phyloP scores from a whole-genome alignment of 495 filamentous ascomycete genomes.

The Podospora appendiculata region DNA sequence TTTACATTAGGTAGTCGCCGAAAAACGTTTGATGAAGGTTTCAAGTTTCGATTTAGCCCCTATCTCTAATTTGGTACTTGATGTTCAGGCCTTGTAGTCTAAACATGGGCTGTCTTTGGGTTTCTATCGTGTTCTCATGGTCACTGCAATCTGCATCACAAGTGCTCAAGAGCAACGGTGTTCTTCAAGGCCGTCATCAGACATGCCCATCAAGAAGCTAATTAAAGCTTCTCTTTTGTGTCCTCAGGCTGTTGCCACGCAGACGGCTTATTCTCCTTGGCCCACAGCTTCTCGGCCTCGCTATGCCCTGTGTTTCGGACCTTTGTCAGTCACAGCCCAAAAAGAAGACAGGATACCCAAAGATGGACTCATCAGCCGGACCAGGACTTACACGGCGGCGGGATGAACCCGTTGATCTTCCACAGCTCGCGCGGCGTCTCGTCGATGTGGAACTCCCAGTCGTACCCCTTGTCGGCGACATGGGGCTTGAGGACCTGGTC shows the following conservation, averaged over 20 bases:
- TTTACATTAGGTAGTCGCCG: no score
- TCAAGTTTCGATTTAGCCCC: no score
- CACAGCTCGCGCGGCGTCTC: slow-evolving; percentile 16
- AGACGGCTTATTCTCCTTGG: not conserved
- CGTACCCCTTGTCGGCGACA: slow-evolving; percentile 27
- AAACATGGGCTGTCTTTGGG: no score
- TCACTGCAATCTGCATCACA: no score
- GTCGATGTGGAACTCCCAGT: slow-evolving; percentile 30
- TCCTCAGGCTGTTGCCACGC: not conserved
- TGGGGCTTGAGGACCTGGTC: slow-evolving; percentile 20
- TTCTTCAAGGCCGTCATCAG: no score
- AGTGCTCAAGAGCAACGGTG: no score
- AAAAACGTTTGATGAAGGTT: no score
- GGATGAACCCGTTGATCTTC: slow-evolving; percentile 7
- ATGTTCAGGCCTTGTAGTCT: no score
- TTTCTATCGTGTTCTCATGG: no score
- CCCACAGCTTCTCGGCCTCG: slow-evolving; percentile 2
- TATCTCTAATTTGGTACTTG: no score
- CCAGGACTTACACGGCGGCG: slow-evolving; percentile 4
- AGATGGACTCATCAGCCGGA: not conserved
- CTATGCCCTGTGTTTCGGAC: not conserved
- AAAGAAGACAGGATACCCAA: not conserved
- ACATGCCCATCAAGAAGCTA: not conserved
- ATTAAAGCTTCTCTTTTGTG: not conserved
- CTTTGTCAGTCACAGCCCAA: not conserved